Conservation (phyloP, 2,329 filamentous ascomycete species). For the Pseudogymnoascus sp. region DNA sequence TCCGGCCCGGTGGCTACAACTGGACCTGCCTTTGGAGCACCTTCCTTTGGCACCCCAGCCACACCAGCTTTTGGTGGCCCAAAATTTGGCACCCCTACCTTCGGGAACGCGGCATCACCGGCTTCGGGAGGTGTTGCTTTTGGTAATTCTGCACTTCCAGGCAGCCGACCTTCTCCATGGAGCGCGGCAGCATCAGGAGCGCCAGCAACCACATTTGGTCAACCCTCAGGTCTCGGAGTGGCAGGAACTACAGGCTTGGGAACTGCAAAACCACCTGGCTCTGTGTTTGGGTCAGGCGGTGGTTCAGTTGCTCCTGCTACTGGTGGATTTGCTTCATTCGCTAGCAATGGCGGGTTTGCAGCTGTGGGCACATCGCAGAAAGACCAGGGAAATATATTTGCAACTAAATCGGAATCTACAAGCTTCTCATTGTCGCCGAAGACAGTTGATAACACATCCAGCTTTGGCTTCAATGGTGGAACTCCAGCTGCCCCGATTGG, state of each 20-base stretch:
- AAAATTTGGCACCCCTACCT: conserved; percentile 34
- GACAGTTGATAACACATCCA: conserved; percentile 28
- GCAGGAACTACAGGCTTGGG: conserved; percentile 32
- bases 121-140: conserved; percentile 15
- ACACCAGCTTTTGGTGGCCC: conserved; percentile 27
- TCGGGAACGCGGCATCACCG: conserved; percentile 41
- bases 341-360: conserved; percentile 48
- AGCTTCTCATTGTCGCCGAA: conserved; percentile 19
- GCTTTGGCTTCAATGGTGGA: conserved; percentile 13
- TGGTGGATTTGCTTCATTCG: conserved; percentile 49
- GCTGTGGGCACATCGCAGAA: conserved; percentile 27
- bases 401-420: conserved; percentile 15
- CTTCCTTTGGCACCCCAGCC: conserved; percentile 28
- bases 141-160: conserved; percentile 33
- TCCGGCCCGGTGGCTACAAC: conserved; percentile 13
- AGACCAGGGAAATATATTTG: conserved; percentile 28
- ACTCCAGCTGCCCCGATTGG: not conserved
- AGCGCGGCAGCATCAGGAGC: conserved; percentile 28
- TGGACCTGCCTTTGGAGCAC: conserved; percentile 18
- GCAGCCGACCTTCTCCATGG: conserved; percentile 49
- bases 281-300: conserved; percentile 33
- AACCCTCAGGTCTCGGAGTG: conserved; percentile 41
- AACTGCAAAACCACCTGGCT: conserved; percentile 25
- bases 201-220: conserved; percentile 43
- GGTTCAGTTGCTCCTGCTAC: conserved; percentile 28